phyloP scores from a whole-genome alignment of 1,139 yeast species.

The Blastobotrys raffinosifermentans region DNA sequence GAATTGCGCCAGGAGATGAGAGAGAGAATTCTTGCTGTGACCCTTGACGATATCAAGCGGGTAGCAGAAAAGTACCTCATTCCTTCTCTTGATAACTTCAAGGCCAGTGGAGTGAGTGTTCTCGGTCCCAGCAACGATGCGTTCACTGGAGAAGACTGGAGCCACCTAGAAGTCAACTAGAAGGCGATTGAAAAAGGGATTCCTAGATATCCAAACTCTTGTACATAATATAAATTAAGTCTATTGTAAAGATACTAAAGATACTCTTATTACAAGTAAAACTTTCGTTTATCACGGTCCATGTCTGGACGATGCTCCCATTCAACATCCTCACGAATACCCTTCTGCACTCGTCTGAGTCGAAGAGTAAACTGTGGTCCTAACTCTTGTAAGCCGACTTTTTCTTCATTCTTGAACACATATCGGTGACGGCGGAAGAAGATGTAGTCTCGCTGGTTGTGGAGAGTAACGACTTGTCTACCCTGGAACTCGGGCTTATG shows the following conservation, averaged over 20 bases:
- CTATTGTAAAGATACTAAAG: slow-evolving; percentile 8
- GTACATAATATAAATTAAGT: slow-evolving; percentile 11
- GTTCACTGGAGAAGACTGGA: slow-evolving; percentile 28
- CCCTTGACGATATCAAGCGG: slow-evolving; percentile 53
- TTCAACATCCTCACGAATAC: slow-evolving; percentile 83
- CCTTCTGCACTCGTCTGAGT: slow-evolving; percentile 82
- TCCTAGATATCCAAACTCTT: neutral
- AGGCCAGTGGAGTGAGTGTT: slow-evolving; percentile 38
- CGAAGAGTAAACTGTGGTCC: slow-evolving; percentile 95
- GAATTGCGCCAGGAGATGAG: slow-evolving; percentile 79
- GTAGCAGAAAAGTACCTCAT: slow-evolving; percentile 54
- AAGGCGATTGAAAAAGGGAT: slow-evolving; percentile 24
- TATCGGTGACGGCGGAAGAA: slow-evolving; percentile 95
- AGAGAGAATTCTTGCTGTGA: slow-evolving; percentile 61
- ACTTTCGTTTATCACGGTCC: slow-evolving; percentile 94
- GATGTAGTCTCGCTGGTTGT: slow-evolving; percentile 91
- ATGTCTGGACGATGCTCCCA: slow-evolving; percentile 96
- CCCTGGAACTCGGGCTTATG: slow-evolving; percentile 91
- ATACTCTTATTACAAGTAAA: slow-evolving; percentile 51
- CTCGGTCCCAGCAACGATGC: slow-evolving; percentile 45
- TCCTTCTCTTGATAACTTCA: slow-evolving; percentile 21
- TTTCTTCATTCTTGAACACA: slow-evolving; percentile 79
- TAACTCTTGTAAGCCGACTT: slow-evolving; percentile 88
- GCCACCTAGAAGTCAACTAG: neutral
- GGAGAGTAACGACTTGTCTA: slow-evolving; percentile 89